phyloP scores from a whole-genome alignment of 345 rosid species.

The Gossypium rotundifolium region DNA sequence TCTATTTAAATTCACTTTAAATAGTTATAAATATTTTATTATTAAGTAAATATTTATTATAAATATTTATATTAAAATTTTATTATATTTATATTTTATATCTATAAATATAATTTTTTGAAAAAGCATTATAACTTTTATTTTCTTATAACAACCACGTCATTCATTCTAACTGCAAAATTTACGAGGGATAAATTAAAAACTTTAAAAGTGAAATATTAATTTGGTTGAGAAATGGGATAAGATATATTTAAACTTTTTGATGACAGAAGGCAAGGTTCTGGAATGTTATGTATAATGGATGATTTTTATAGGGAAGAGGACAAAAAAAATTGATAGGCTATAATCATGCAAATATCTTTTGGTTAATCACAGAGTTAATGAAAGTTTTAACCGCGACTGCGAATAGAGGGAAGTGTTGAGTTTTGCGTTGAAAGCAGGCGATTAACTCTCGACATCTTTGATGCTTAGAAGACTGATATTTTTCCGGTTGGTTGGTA shows the following conservation, averaged over 20 bases:
- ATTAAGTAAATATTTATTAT: no score
- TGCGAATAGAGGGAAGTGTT: background rate
- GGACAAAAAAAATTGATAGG: background rate
- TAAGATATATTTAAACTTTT: background rate
- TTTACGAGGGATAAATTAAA: no score
- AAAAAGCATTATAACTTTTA: no score
- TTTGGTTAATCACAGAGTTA: background rate
- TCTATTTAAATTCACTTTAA: fast-evolving
- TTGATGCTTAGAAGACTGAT: no score
- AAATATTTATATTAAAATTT: no score
- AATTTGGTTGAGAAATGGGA: background rate
- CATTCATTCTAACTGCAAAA: no score
- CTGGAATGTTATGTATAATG: background rate
- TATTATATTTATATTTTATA: no score
- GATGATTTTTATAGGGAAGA: background rate
- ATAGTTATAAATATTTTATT: no score
- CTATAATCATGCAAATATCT: background rate
- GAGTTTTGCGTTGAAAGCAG: background rate
- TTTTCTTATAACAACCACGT: no score
- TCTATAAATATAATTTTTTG: no score
- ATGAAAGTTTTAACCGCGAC: background rate
- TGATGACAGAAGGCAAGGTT: background rate
- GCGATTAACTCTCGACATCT: background rate
- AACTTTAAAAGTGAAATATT: no score
- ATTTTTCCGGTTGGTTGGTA: no score